Evolutionary conservation across 345 rosid genomes (phyloP).

Genomic region (Garcia nutans): DNA sequence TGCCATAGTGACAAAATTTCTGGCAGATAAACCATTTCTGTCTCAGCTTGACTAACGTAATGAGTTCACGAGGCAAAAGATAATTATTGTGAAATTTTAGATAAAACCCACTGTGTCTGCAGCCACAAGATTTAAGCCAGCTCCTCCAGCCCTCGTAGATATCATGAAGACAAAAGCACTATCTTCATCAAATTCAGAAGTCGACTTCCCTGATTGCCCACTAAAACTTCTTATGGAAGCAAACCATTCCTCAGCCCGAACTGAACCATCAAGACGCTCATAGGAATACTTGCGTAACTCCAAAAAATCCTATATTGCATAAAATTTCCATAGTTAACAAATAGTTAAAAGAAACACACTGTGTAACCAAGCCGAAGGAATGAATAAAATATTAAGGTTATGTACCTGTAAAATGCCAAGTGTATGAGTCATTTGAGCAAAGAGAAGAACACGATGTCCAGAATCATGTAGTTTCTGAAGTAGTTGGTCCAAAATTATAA

Average conservation of each 20-base stretch:
- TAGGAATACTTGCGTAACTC: slow-evolving; percentile 80
- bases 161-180: slow-evolving; percentile 80
- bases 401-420: slow-evolving; percentile 88
- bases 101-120: slow-evolving; percentile 74
- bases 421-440: slow-evolving; percentile 90
- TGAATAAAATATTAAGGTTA: neutral
- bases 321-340: slow-evolving; percentile 2
- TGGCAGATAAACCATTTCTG: neutral
- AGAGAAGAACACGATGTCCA: slow-evolving; percentile 83
- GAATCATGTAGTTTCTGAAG: slow-evolving; percentile 58
- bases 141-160: slow-evolving; percentile 96
- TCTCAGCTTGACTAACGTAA: slow-evolving; percentile 5
- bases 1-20: neutral
- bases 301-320: slow-evolving; percentile 61
- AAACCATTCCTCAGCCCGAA: slow-evolving; percentile 92
- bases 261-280: slow-evolving; percentile 95
- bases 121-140: slow-evolving; percentile 89
- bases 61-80: neutral
- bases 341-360: neutral
- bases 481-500: slow-evolving; percentile 66
- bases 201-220: slow-evolving; percentile 28
- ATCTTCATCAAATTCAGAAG: slow-evolving; percentile 40
- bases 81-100: neutral
- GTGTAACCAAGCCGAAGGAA: slow-evolving; percentile 6
- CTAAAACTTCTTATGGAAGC: slow-evolving; percentile 87